Conservation (phyloP, 2,329 filamentous ascomycete genomes). For the Emydomyces testavorans region DNA sequence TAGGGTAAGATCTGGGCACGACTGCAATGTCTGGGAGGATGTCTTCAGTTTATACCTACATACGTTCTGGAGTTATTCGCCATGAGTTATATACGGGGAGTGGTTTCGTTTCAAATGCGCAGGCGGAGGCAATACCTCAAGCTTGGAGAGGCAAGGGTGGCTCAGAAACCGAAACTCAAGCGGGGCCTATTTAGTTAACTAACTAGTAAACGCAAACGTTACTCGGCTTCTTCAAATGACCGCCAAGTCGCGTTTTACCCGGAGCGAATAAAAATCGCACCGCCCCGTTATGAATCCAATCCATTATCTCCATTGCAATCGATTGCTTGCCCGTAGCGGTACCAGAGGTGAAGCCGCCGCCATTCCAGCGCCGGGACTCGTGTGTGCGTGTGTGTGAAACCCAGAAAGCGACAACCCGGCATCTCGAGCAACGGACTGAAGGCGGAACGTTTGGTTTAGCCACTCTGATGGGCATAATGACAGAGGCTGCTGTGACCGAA, state of each 20-base stretch:
- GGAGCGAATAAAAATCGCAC: constrained; percentile 6
- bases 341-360: constrained; percentile 14
- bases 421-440: neutral
- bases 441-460: constrained; percentile 1
- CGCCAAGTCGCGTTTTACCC: constrained; percentile 9
- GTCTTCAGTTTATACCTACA: too few relatives aligned
- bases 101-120: neutral
- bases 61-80: too few relatives aligned
- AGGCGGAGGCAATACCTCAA: neutral
- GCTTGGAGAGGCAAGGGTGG: neutral
- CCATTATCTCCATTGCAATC: constrained; percentile 3
- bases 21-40: too few relatives aligned
- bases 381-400: constrained; percentile 15
- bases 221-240: constrained; percentile 3
- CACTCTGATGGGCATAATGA: constrained; percentile 11
- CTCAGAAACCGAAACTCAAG: neutral
- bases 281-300: constrained; percentile 8
- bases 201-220: constrained; percentile 9
- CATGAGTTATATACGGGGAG: neutral
- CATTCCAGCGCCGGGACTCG: constrained; percentile 10
- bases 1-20: too few relatives aligned
- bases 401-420: constrained; percentile 7
- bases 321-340: constrained; percentile 14
- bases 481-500: constrained; percentile 14
- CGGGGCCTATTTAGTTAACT: too few relatives aligned